These are phyloP conservation scores for Bipolaris victoriae DNA, from an alignment of 2,329 filamentous ascomycete genomes.

Conservation along the genomic window DNA sequence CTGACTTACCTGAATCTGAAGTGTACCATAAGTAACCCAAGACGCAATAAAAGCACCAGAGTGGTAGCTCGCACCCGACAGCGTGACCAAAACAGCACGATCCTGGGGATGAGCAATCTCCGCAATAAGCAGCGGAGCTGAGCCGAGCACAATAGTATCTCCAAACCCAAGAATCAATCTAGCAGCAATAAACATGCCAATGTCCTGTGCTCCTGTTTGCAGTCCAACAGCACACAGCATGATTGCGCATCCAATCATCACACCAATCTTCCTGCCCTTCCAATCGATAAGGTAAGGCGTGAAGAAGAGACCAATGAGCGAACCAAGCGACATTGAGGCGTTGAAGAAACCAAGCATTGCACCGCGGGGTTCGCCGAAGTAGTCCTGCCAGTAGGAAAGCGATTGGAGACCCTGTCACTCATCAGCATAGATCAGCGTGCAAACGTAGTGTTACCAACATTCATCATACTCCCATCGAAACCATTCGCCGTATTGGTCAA, in stretches of 20 bases:
- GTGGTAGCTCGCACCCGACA: slow-evolving; percentile 45
- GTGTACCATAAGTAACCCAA: slow-evolving; percentile 23
- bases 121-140: slow-evolving; percentile 48
- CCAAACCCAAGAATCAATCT: slow-evolving; percentile 37
- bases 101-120: slow-evolving; percentile 52
- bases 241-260: slow-evolving; percentile 36
- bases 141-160: slow-evolving; percentile 33
- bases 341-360: slow-evolving; percentile 38
- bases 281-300: slow-evolving; percentile 33
- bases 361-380: slow-evolving; percentile 31
- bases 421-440: slow-evolving; percentile 7
- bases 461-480: slow-evolving; percentile 53
- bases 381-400: slow-evolving; percentile 29
- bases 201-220: slow-evolving; percentile 33
- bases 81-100: slow-evolving; percentile 36
- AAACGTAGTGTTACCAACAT: neutral
- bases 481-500: slow-evolving; percentile 52
- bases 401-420: slow-evolving; percentile 34
- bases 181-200: slow-evolving; percentile 38
- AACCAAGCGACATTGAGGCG: slow-evolving; percentile 24
- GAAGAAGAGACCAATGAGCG: slow-evolving; percentile 26
- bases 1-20: slow-evolving; percentile 10
- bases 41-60: slow-evolving; percentile 49
- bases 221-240: slow-evolving; percentile 37
- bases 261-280: slow-evolving; percentile 31